These are phyloP conservation scores for Pilaira anomala DNA, from an alignment of 192 early-diverging fungal genomes.

Conservation along the genomic window DNA sequence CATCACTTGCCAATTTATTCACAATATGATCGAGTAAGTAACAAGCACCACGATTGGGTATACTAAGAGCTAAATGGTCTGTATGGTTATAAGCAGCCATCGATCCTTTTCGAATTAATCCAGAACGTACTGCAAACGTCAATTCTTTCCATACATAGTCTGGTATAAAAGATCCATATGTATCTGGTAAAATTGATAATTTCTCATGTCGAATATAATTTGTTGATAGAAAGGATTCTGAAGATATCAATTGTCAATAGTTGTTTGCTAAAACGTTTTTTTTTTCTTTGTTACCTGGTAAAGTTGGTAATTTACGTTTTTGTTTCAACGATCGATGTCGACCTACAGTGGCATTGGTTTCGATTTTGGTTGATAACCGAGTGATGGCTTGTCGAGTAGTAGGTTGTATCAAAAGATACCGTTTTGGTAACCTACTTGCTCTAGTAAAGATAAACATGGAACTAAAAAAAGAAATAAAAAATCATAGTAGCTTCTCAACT, in stretches of 20 bases:
- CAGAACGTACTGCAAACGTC: slow-evolving; percentile 7
- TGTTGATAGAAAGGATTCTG: slow-evolving; percentile 20
- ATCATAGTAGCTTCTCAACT: no score
- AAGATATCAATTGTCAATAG: no score
- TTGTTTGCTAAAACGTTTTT: no score
- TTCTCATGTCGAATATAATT: slow-evolving; percentile 8
- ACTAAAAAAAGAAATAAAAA: no score
- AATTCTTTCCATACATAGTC: slow-evolving; percentile 25
- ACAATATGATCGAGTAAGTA: slow-evolving; percentile 42
- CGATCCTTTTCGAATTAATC: slow-evolving; percentile 18
- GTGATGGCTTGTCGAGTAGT: no score
- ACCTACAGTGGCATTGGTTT: no score
- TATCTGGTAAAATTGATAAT: background rate
- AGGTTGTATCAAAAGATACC: no score
- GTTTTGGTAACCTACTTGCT: no score
- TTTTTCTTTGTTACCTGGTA: slow-evolving; percentile 15
- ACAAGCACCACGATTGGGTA: slow-evolving; percentile 40
- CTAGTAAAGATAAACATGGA: no score
- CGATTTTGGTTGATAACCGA: no score
- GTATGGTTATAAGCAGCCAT: slow-evolving; percentile 15
- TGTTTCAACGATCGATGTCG: no score
- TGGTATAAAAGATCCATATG: slow-evolving; percentile 6
- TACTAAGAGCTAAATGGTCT: slow-evolving; percentile 41
- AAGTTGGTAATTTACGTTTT: slow-evolving; percentile 4
- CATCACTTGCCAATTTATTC: slow-evolving; percentile 41